These are phyloP conservation scores for Syncephalis plumigaleata DNA, from an alignment of 371 early-diverging fungal species.

Conservation along the genomic window DNA sequence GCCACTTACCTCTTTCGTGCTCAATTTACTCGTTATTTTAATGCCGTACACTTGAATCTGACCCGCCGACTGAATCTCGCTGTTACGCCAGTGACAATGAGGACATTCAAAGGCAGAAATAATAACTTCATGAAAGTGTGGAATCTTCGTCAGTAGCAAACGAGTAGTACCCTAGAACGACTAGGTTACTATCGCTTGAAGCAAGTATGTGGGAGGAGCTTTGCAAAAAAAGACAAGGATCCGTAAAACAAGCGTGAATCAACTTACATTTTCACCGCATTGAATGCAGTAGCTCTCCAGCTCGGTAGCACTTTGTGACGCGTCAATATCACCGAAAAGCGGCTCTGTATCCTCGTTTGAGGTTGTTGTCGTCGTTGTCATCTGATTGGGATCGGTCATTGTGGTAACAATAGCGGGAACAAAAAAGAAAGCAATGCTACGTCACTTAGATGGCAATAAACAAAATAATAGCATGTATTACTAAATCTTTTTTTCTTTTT, in stretches of 20 bases:
- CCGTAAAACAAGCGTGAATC: not conserved
- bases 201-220: not conserved
- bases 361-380: too few relatives aligned
- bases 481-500: too few relatives aligned
- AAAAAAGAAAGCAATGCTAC: too few relatives aligned
- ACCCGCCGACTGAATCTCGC: slow-evolving; percentile 79
- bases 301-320: slow-evolving; percentile 34
- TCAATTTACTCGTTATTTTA: slow-evolving; percentile 35
- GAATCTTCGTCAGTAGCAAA: slow-evolving; percentile 76
- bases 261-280: slow-evolving; percentile 62
- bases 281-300: slow-evolving; percentile 85
- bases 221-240: not conserved
- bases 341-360: slow-evolving; percentile 14
- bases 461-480: too few relatives aligned
- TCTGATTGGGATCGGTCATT: too few relatives aligned
- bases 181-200: not conserved
- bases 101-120: slow-evolving; percentile 89
- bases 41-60: slow-evolving; percentile 67
- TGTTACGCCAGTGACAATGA: slow-evolving; percentile 78
- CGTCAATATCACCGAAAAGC: slow-evolving; percentile 53
- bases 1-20: slow-evolving; percentile 19
- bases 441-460: too few relatives aligned
- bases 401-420: too few relatives aligned
- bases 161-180: slow-evolving; percentile 60
- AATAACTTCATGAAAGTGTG: slow-evolving; percentile 86